Evolutionary conservation across 805 yeast genomes (phyloP).

Genomic region (Debaryomyces hansenii): DNA sequence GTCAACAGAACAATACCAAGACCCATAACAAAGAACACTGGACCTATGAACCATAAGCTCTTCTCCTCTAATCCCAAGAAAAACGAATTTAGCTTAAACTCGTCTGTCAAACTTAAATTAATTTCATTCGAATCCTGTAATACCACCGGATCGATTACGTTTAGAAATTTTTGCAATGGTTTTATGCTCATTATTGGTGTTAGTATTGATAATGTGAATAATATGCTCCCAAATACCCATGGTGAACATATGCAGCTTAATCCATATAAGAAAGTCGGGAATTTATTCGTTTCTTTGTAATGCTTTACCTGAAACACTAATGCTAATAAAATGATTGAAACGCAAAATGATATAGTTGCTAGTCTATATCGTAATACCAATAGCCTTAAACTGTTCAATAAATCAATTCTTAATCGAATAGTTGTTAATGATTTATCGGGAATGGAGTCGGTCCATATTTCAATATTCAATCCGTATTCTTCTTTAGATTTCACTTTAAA

Average conservation of each 20-base stretch:
- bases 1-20: conserved; percentile 42
- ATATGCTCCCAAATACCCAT: conserved; percentile 21
- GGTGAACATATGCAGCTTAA: conserved; percentile 27
- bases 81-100: conserved; percentile 51
- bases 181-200: conserved; percentile 37
- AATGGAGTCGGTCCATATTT: conserved; percentile 48
- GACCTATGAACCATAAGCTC: conserved; percentile 57
- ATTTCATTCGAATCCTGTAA: conserved; percentile 46
- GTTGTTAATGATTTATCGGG: conserved; percentile 23
- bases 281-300: conserved; percentile 34
- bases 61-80: conserved; percentile 67
- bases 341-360: conserved; percentile 68
- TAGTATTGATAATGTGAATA: conserved; percentile 29
- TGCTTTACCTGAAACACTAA: conserved; percentile 54
- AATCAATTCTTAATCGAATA: conserved; percentile 50
- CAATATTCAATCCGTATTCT: conserved; percentile 34
- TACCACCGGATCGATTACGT: conserved; percentile 54
- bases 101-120: conserved; percentile 32
- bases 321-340: conserved; percentile 54
- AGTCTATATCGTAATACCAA: conserved; percentile 77
- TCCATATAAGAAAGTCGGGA: conserved; percentile 35
- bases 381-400: conserved; percentile 61
- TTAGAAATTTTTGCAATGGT: conserved; percentile 37
- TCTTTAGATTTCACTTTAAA: conserved; percentile 29
- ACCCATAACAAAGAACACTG: conserved; percentile 51